A percentile compares a stretch with the other conserved stretches of the same genome.
Conservation (phyloP, 345 rosid species). For the Corchorus capsularis region DNA sequence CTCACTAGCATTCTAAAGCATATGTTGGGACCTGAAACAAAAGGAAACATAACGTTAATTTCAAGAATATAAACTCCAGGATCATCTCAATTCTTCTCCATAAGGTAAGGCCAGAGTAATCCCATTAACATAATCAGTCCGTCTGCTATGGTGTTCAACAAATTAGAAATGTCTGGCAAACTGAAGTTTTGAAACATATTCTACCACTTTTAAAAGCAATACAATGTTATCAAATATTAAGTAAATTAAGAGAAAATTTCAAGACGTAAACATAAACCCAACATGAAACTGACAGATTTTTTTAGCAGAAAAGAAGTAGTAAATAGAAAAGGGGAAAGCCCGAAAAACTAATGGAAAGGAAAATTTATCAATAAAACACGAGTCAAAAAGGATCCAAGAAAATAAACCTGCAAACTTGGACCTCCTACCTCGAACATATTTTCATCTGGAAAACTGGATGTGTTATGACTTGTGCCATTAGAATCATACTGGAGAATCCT, state of each 20-base stretch:
- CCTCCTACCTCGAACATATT: slow-evolving; percentile 44
- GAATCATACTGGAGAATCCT: slow-evolving; percentile 65
- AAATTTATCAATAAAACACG: slow-evolving; percentile 2
- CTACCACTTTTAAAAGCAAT: background rate
- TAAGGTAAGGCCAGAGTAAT: background rate
- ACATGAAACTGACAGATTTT: background rate
- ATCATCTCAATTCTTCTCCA: background rate
- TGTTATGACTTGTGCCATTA: slow-evolving; percentile 29
- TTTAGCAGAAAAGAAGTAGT: background rate
- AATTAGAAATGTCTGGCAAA: background rate
- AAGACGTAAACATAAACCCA: background rate
- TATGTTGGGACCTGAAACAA: slow-evolving; percentile 42
- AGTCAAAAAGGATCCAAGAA: slow-evolving; percentile 5
- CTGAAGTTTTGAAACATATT: background rate
- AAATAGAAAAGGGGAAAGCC: slow-evolving; percentile 3
- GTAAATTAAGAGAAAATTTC: background rate
- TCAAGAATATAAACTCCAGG: background rate
- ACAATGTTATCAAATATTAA: background rate
- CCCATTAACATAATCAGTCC: background rate
- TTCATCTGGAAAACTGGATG: slow-evolving; percentile 39
- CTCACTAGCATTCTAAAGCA: slow-evolving; percentile 48
- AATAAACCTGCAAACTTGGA: background rate
- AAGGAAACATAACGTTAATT: background rate
- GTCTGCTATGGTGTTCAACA: background rate
- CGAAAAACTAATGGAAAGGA: background rate